Percentiles rank a stretch among this genome's conserved stretches.
phyloP scores from a whole-genome alignment of 140 eudicot genomes.

The Flaveria floridana region DNA sequence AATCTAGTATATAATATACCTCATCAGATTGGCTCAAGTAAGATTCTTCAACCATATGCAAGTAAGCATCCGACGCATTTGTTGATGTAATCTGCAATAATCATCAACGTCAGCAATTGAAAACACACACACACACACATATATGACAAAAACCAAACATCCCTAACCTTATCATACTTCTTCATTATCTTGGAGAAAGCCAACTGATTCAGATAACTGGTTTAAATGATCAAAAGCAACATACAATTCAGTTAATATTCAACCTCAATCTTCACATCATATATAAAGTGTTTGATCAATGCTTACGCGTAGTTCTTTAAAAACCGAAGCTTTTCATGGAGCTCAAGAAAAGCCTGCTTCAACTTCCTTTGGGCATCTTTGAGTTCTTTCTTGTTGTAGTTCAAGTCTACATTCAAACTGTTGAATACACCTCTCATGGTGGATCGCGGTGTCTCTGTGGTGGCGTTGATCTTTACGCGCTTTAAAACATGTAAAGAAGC shows the following conservation, averaged over 20 bases:
- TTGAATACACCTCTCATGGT: conserved; percentile 46
- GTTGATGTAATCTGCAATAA: conserved; percentile 56
- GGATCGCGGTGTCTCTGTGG: conserved; percentile 51
- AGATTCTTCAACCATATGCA: conserved; percentile 60
- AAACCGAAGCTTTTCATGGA: conserved; percentile 61
- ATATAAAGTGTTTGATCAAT: neutral
- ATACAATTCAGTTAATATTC: neutral
- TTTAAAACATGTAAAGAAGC: conserved; percentile 51
- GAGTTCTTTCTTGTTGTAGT: conserved; percentile 50
- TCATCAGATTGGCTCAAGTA: conserved; percentile 55
- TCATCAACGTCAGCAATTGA: neutral
- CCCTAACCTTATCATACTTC: conserved; percentile 22
- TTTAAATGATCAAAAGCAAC: neutral
- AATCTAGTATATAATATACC: conserved; percentile 31
- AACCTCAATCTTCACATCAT: neutral
- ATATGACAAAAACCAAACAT: neutral
- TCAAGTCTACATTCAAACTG: conserved; percentile 39
- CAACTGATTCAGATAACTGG: conserved; percentile 13
- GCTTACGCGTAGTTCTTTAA: conserved; percentile 60
- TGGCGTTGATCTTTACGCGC: conserved; percentile 52
- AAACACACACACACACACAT: neutral
- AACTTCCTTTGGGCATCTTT: conserved; percentile 46
- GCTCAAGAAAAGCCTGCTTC: conserved; percentile 54
- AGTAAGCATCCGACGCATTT: conserved; percentile 54
- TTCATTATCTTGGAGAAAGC: conserved; percentile 21